Percentiles rank a stretch among this genome's conserved stretches.
phyloP scores from a whole-genome alignment of 768 basidiomycete genomes.

The Mycena rosella region DNA sequence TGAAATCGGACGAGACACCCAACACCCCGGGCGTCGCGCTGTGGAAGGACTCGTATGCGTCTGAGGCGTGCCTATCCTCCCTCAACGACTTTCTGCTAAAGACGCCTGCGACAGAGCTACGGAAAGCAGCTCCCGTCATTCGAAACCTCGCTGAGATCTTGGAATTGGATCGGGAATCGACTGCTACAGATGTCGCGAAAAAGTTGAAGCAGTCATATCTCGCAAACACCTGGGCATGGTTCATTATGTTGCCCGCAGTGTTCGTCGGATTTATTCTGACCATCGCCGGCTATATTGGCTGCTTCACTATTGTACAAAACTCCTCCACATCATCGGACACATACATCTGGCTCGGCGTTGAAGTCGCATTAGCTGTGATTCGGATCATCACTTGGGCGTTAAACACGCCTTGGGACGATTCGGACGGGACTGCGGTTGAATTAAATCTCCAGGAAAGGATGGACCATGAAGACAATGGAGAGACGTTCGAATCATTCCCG shows the following conservation, averaged over 20 bases:
- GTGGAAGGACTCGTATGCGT: conserved; percentile 10
- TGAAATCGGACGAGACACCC: too few relatives aligned
- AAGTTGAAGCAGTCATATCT: neutral
- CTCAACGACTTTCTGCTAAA: neutral
- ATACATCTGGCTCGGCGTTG: conserved; percentile 17
- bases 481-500: neutral
- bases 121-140: neutral
- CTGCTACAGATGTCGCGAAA: neutral
- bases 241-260: neutral
- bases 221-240: neutral
- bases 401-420: conserved; percentile 22
- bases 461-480: neutral
- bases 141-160: neutral
- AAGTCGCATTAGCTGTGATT: conserved; percentile 1
- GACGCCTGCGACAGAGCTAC: too few relatives aligned
- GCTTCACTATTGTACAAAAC: conserved; percentile 27
- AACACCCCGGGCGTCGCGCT: neutral
- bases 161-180: neutral
- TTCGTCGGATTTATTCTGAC: conserved; percentile 15
- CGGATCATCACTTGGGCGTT: conserved; percentile 10
- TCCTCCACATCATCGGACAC: conserved; percentile 3
- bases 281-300: conserved; percentile 19
- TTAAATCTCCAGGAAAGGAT: neutral
- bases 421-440: conserved; percentile 1
- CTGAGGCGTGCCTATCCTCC: conserved; percentile 15